Evolutionary conservation across 2,329 filamentous ascomycete genomes (phyloP).

Genomic region (Lizonia empirigonia): DNA sequence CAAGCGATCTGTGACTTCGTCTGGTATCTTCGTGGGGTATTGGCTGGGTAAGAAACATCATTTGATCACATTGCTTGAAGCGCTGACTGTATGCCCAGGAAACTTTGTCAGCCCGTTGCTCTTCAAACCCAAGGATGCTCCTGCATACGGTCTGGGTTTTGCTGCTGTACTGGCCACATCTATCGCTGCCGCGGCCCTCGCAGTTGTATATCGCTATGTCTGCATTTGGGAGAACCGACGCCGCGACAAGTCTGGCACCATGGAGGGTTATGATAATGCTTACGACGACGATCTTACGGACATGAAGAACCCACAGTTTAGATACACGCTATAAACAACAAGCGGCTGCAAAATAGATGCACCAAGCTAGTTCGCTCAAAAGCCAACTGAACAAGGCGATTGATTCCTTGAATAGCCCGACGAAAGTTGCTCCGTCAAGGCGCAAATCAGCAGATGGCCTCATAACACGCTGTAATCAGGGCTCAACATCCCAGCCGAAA

Average conservation of each 20-base stretch:
- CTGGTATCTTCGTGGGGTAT: constrained; percentile 59
- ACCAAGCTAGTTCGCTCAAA: neutral
- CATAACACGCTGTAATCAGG: neutral
- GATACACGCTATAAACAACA: constrained; percentile 21
- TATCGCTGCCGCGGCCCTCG: constrained; percentile 43
- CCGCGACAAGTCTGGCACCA: constrained; percentile 51
- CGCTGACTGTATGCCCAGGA: constrained; percentile 22
- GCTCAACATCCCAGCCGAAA: neutral
- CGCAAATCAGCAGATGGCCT: too few relatives aligned
- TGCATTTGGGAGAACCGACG: constrained; percentile 54
- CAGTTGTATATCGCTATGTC: constrained; percentile 53
- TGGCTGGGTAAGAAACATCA: constrained; percentile 50
- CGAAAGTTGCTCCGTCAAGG: too few relatives aligned
- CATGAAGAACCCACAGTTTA: constrained; percentile 30
- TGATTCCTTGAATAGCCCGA: neutral
- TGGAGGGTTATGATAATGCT: constrained; percentile 59
- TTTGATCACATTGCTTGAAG: neutral
- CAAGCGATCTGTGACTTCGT: constrained; percentile 56
- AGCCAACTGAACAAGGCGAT: neutral
- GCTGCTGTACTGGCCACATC: constrained; percentile 49
- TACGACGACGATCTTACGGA: constrained; percentile 61
- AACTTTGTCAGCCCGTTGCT: constrained; percentile 43
- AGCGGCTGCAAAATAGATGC: neutral
- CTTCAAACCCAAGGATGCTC: constrained; percentile 27
- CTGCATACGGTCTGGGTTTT: constrained; percentile 49